Percentiles rank a stretch among this genome's conserved stretches.
Evolutionary conservation across 495 filamentous ascomycete species (phyloP).

Genomic region (Aspergillus haitiensis): DNA sequence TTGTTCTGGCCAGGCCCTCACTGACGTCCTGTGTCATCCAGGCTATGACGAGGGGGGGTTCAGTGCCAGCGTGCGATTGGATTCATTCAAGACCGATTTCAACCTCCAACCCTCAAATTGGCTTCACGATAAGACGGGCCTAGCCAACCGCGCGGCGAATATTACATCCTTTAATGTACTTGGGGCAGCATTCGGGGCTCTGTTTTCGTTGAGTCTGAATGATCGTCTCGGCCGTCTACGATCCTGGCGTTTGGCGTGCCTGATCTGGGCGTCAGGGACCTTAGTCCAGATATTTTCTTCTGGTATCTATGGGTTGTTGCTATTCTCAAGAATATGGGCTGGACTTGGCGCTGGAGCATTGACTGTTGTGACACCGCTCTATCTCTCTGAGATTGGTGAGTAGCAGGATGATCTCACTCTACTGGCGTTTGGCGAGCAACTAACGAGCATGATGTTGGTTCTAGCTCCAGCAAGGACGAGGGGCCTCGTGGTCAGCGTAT

Average conservation of each 20-base stretch:
- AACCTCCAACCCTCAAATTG: slow-evolving; percentile 40
- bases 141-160: slow-evolving; percentile 46
- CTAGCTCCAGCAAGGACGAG: slow-evolving; percentile 47
- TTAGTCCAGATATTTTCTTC: slow-evolving; percentile 48
- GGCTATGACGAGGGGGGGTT: slow-evolving; percentile 52
- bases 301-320: slow-evolving; percentile 45
- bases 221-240: slow-evolving; percentile 43
- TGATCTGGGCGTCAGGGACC: slow-evolving; percentile 44
- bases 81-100: slow-evolving; percentile 44
- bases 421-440: background rate
- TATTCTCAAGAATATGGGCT: slow-evolving; percentile 46
- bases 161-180: slow-evolving; percentile 50
- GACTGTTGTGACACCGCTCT: slow-evolving; percentile 51
- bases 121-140: slow-evolving; percentile 35
- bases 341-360: slow-evolving; percentile 51
- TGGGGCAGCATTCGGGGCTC: slow-evolving; percentile 44
- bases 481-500: slow-evolving; percentile 50
- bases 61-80: slow-evolving; percentile 43
- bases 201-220: slow-evolving; percentile 41
- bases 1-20: slow-evolving; percentile 11
- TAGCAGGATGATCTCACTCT: background rate
- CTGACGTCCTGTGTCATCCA: slow-evolving; percentile 19
- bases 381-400: slow-evolving; percentile 50
- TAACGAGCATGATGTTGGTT: slow-evolving; percentile 1
- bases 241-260: slow-evolving; percentile 40